A percentile compares a stretch with the other conserved stretches of the same genome.
Conservation (phyloP, 1,284 basidiomycete genomes). For the Serendipita sp. region DNA sequence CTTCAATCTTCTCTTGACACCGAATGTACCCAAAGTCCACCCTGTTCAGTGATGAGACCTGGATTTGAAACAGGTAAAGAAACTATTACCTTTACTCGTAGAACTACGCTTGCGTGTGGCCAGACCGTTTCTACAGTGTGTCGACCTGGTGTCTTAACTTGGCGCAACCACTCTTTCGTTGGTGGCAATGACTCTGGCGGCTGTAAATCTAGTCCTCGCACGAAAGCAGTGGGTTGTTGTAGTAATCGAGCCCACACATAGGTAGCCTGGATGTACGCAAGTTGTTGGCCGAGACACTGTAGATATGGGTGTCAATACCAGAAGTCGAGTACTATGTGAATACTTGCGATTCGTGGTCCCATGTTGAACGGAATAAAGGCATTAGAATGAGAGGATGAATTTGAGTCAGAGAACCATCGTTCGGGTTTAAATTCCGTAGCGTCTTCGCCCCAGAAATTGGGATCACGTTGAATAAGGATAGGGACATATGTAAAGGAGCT, state of each 20-base stretch:
- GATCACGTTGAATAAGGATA: conserved; percentile 45
- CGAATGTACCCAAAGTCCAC: conserved; percentile 38
- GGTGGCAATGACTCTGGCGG: conserved; percentile 46
- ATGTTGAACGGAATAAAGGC: conserved; percentile 59
- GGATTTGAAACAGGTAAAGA: conserved; percentile 1
- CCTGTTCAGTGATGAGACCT: conserved; percentile 21
- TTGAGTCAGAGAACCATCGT: conserved; percentile 43
- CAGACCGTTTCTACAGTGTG: conserved; percentile 42
- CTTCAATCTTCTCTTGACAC: background rate
- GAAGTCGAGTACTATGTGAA: background rate
- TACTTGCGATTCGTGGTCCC: conserved; percentile 39
- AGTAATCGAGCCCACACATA: conserved; percentile 53
- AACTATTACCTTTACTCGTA: conserved; percentile 41
- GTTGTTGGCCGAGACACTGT: conserved; percentile 59
- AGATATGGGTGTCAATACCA: background rate
- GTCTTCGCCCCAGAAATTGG: conserved; percentile 48
- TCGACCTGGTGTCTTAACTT: conserved; percentile 25
- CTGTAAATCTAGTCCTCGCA: conserved; percentile 44
- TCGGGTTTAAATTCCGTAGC: conserved; percentile 58
- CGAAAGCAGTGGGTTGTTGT: conserved; percentile 46
- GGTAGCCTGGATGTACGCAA: conserved; percentile 56
- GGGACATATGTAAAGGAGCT: conserved; percentile 44
- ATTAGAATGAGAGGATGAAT: conserved; percentile 40
- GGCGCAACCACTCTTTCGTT: conserved; percentile 35
- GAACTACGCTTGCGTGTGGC: conserved; percentile 43